Evolutionary conservation across 202 grass and related monocot species (phyloP).

Genomic region (Tripidium arundinaceum): DNA sequence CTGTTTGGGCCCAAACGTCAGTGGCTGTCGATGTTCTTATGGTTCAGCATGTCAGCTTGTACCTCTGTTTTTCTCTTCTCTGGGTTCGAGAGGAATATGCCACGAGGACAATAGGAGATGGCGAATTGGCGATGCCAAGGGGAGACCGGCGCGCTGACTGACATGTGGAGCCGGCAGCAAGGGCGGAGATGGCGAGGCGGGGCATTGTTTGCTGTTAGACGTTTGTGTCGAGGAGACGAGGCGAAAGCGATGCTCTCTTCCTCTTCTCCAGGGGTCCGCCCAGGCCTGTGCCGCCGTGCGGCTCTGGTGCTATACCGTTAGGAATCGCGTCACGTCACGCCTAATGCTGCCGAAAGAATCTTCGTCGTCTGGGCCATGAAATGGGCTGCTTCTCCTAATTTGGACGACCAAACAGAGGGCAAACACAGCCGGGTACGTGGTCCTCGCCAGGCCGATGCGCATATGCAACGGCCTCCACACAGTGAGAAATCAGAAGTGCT

Average conservation of each 20-base stretch:
- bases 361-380: not conserved
- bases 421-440: not conserved
- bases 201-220: not conserved
- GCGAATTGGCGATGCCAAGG: not conserved
- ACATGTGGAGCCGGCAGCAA: not conserved
- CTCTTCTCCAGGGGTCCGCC: not conserved
- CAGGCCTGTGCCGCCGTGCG: too few relatives aligned
- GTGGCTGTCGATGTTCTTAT: not conserved
- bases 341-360: too few relatives aligned
- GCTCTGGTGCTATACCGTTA: too few relatives aligned
- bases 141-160: not conserved
- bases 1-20: not conserved
- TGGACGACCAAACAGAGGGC: not conserved
- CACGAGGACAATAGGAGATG: too few relatives aligned
- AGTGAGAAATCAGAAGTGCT: too few relatives aligned
- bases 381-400: not conserved
- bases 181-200: conserved; percentile 30
- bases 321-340: too few relatives aligned
- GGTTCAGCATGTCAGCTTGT: not conserved
- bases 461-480: too few relatives aligned
- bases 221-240: not conserved
- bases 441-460: too few relatives aligned
- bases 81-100: conserved; percentile 6
- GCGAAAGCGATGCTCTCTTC: not conserved
- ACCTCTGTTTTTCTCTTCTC: too few relatives aligned